Base-by-base conservation (phyloP, 306 rosid genomes). In the Dalbergia cultrata region DNA sequence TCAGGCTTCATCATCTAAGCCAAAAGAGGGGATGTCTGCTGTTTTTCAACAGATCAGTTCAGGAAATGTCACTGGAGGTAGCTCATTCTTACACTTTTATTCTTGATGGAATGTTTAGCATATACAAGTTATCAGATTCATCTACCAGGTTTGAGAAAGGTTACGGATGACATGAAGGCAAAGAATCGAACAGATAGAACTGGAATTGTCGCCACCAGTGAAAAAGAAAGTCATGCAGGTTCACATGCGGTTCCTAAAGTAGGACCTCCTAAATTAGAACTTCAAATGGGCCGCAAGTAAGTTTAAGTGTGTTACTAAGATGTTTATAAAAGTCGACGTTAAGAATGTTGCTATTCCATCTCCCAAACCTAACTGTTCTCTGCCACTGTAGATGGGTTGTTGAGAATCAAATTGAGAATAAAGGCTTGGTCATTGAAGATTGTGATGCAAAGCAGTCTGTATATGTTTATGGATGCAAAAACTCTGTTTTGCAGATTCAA, bases 211-310 rank as follows among this genome's bases (percentile, higher is more conserved):
- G 87, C 86, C 52, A 50, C 85, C 35, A 44, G 53, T 60, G 97
- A 83, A 76, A 96, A 92, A 77, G 90, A 84, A 80, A 86, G 88
- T 22, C 90, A 64, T 72, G 85, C 89, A 18, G 74, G 77, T 72
- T 54, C 97, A 33, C 84, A 81, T 63, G 86, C 90, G 5, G 50
- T 84, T 86, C 69, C 97, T 70, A 93, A 93, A 88, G 70, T 81
- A 58, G 99, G 97, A 47, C 92, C 99, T 79, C 98, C 97, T 9
- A 96, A 92, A 71, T 86, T 96, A 8, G 99, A 96, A 85, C 99
- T 93, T 86, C 98, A 96, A 89, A 90, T 92, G 97, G 99, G 99
- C 67, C 98, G 97, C 81, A 96, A 93, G 99, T 95, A 88, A 81
- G 97, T 90, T 72, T 50, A 13, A 71, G 49, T 49, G 39, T 31